phyloP scores from a whole-genome alignment of 2,329 filamentous ascomycete species.

The Clonostachys chloroleuca region DNA sequence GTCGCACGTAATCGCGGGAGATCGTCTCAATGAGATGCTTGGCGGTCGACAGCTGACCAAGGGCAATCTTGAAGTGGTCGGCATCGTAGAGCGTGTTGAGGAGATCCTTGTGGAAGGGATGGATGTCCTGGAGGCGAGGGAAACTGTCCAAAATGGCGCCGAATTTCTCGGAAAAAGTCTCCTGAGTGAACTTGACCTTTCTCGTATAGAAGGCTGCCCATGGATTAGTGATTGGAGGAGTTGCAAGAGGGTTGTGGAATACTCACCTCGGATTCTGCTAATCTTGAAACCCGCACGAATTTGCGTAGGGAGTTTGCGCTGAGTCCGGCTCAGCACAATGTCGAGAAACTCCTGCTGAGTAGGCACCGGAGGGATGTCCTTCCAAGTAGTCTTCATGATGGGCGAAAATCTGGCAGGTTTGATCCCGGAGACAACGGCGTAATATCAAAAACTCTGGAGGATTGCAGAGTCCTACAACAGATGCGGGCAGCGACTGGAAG shows the following conservation, averaged over 20 bases:
- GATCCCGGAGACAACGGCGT: not conserved
- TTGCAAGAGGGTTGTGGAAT: not conserved
- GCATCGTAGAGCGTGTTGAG: slow-evolving; percentile 98
- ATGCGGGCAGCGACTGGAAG: slow-evolving; percentile 1
- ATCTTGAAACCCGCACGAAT: slow-evolving; percentile 95
- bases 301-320: slow-evolving; percentile 89
- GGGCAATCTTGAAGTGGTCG: slow-evolving; percentile 94
- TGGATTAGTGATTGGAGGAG: not conserved
- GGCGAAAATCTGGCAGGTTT: slow-evolving; percentile 6
- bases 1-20: slow-evolving; percentile 89
- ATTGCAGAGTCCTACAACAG: not conserved
- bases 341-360: slow-evolving; percentile 95
- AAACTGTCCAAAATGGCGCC: slow-evolving; percentile 88
- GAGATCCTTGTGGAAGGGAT: slow-evolving; percentile 78
- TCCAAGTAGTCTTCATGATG: slow-evolving; percentile 61
- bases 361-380: slow-evolving; percentile 82
- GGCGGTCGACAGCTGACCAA: slow-evolving; percentile 90
- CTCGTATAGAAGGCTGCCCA: slow-evolving; percentile 80
- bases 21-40: slow-evolving; percentile 97
- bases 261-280: slow-evolving; percentile 71
- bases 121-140: slow-evolving; percentile 87
- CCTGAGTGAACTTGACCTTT: slow-evolving; percentile 97
- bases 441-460: not conserved
- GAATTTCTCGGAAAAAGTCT: slow-evolving; percentile 95
- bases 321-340: slow-evolving; percentile 90